A percentile compares a stretch with the other conserved stretches of the same genome.
Conservation (phyloP, 225 moss, liverwort and hornwort species). For the Physcomitrium patens region DNA sequence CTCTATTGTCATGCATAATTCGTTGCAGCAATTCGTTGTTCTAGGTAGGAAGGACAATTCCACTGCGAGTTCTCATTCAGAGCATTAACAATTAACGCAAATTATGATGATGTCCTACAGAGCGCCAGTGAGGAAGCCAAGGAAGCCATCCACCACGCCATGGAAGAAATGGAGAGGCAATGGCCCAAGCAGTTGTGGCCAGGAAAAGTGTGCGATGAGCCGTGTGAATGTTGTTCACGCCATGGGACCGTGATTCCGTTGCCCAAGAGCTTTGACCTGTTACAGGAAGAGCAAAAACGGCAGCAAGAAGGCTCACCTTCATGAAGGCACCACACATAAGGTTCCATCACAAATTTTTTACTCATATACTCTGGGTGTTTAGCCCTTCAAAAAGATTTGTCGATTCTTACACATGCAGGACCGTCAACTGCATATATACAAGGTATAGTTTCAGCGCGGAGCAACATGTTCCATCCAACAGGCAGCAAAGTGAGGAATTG, state of each 20-base stretch:
- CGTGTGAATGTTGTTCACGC: slow-evolving; percentile 59
- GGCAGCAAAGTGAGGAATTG: slow-evolving; percentile 4
- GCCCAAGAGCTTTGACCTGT: slow-evolving; percentile 58
- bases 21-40: not conserved
- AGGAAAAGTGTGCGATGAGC: slow-evolving; percentile 55
- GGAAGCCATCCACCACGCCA: slow-evolving; percentile 61
- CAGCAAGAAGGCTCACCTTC: slow-evolving; percentile 22
- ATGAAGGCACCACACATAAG: slow-evolving; percentile 2
- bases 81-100: not conserved
- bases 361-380: slow-evolving; percentile 18
- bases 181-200: slow-evolving; percentile 64
- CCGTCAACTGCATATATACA: slow-evolving; percentile 17
- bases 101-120: slow-evolving; percentile 18
- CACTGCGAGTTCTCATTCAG: not conserved
- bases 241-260: slow-evolving; percentile 46
- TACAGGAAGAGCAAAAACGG: slow-evolving; percentile 46
- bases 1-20: not conserved
- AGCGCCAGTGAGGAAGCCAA: slow-evolving; percentile 61
- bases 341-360: not conserved
- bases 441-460: slow-evolving; percentile 20
- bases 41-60: not conserved
- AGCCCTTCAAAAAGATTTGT: slow-evolving; percentile 39
- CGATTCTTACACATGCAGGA: slow-evolving; percentile 39
- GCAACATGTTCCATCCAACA: not conserved
- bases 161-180: slow-evolving; percentile 59